Evolutionary conservation across 169 alveolate species (phyloP).

Genomic region (Plasmodium coatneyi): DNA sequence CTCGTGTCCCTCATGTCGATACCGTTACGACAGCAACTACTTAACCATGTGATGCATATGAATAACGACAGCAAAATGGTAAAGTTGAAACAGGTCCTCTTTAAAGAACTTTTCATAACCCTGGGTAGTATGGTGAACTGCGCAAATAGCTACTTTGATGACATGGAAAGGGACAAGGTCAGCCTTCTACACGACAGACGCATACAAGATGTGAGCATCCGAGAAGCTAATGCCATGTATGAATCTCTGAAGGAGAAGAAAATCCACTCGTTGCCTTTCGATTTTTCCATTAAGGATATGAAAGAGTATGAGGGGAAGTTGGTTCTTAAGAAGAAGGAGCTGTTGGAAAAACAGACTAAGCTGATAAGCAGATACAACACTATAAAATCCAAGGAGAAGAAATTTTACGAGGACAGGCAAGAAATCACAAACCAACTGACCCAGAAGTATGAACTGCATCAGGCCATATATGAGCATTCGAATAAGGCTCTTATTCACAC

Average conservation of each 20-base stretch:
- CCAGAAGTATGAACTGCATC: slow-evolving; percentile 44
- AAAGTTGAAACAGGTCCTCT: slow-evolving; percentile 24
- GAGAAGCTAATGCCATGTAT: slow-evolving; percentile 33
- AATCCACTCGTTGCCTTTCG: slow-evolving; percentile 49
- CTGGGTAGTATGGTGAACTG: slow-evolving; percentile 12
- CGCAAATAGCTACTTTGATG: not conserved
- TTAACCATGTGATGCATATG: slow-evolving; percentile 26
- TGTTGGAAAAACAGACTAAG: slow-evolving; percentile 37
- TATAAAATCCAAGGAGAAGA: slow-evolving; percentile 17
- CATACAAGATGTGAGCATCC: slow-evolving; percentile 5
- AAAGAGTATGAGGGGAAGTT: slow-evolving; percentile 32
- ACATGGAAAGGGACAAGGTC: not conserved
- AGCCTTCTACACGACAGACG: not conserved
- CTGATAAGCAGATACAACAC: slow-evolving; percentile 12
- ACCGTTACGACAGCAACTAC: slow-evolving; percentile 41
- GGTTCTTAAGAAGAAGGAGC: slow-evolving; percentile 19
- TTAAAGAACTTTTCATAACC: slow-evolving; percentile 13
- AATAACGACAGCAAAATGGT: slow-evolving; percentile 4
- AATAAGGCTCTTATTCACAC: slow-evolving; percentile 22
- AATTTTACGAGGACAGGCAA: slow-evolving; percentile 44
- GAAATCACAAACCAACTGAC: slow-evolving; percentile 15
- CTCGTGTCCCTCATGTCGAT: slow-evolving; percentile 51
- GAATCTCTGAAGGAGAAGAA: slow-evolving; percentile 44
- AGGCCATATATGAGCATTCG: slow-evolving; percentile 28
- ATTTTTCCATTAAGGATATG: slow-evolving; percentile 69